Evolutionary conservation across 2,329 filamentous ascomycete species (phyloP), one percentile per base, ranked within the genome.

Genomic region (Simplicillium aogashimaense): DNA sequence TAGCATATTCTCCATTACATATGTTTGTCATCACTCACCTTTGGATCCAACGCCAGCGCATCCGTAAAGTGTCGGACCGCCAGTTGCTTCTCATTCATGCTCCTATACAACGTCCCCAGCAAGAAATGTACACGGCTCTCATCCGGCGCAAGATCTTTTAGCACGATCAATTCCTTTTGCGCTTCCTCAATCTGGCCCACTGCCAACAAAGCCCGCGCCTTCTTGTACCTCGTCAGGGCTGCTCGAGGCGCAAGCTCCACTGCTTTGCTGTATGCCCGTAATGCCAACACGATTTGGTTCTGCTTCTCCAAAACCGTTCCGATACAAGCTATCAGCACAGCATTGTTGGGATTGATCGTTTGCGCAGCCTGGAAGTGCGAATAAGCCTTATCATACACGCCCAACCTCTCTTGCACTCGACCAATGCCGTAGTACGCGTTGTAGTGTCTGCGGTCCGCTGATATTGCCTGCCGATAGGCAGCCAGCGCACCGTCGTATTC

Each of bases 71-170:
- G 87, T 44, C 83, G 81, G 44, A 98, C 85, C n/a, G 92, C 89
- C 52, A 80, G 74, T 45, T 80, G 79, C 58, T 80, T 84, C 53
- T 86, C 77, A 50, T 78, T 79, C 53, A 86, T 69, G 41, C 69
- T 72, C 60, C 83, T 83, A 64, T 88, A 87, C 46, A 88, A 73
- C 56, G 86, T 86, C 15, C 89, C 94, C 31, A 98, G 78, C 46
- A 95, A 68, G 66, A 95, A 98, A 64, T 95, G 92, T 30, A 98
- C 89, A 53, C 89, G 94, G 4, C 90, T 86, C 60, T 97, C 90
- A 54, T 98, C 89, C 0, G 92, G 90, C 5, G 88, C 89, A 46
- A 94, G 72, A 50, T 94, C 86, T 56, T 94, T 92, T 44, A 98
- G 65, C n/a, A 89, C 74, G 59, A 88, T 79, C 40, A 98, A 69